Base-by-base conservation (phyloP, 2,329 filamentous ascomycete genomes). In the Penicillium concentricum region DNA sequence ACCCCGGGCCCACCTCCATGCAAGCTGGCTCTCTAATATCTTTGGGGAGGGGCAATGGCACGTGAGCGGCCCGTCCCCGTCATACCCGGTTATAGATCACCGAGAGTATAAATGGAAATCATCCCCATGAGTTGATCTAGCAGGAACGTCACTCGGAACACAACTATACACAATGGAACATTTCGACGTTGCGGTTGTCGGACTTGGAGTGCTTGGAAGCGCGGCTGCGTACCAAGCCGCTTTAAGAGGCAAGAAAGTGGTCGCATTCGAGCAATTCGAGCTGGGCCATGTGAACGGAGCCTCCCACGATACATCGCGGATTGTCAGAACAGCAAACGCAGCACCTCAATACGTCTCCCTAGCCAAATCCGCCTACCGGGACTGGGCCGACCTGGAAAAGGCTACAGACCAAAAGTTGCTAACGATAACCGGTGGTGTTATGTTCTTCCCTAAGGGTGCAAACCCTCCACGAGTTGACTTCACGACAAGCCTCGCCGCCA, bases 331-430 rank as follows among this genome's bases (percentile, higher is more conserved):
- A 6, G 67, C 67, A 8, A 63, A 70, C 20, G 55, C 56, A n/a
- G 28, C 60, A 8, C 64, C 67, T 0, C 65, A 70, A 51, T 67
- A 62, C 45, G 68, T 69, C 1, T 80, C 53, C 71, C 77, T n/a
- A 75, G 81, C 24, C 74, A 80, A 60, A 74, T 82, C 56, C 5
- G 67, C 67, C 0, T 70, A 69, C 45, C 64, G 62, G 20, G 66
- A 70, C 46, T 70, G 67, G 68, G 68, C 67, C n/a, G 61, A 65
- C 3, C 58, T 69, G 2, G 67, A 68, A 48, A 57, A 58, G 28
- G 46, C 50, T 3, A 47, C 64, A 3, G 64, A 61, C 8, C 50
- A 59, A 26, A 57, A 66, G 51, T 43, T 70, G 39, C 43, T 70
- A 47, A 64, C 56, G 7, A 65, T 65, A 15, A 70, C 67, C 2